These are phyloP conservation scores for Eutrema heterophyllum DNA, from an alignment of 345 rosid species.

Conservation along the genomic window DNA sequence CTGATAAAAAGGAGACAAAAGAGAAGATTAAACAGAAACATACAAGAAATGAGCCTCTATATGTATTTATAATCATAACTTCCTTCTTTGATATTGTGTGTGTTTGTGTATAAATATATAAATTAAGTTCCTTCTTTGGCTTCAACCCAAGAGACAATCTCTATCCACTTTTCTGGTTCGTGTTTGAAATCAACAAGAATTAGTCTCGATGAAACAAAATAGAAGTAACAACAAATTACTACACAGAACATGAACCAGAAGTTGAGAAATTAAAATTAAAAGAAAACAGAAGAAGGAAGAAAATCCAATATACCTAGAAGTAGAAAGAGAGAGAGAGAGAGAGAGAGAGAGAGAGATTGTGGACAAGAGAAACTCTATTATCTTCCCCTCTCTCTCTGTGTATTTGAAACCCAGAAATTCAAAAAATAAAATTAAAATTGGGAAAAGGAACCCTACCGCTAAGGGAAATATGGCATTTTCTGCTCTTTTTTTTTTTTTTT, in stretches of 20 bases:
- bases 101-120: constrained; percentile 4
- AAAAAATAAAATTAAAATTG: constrained; percentile 8
- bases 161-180: constrained; percentile 32
- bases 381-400: constrained; percentile 22
- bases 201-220: constrained; percentile 24
- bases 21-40: constrained; percentile 28
- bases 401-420: constrained; percentile 30
- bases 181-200: constrained; percentile 32
- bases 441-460: constrained; percentile 30
- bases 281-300: constrained; percentile 8
- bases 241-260: constrained; percentile 27
- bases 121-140: constrained; percentile 50
- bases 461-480: constrained; percentile 26
- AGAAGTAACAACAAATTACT: constrained; percentile 42
- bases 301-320: constrained; percentile 19
- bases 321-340: constrained; percentile 30
- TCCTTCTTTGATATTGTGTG: constrained; percentile 13
- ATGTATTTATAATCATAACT: constrained; percentile 3
- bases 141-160: constrained; percentile 71
- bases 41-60: constrained; percentile 19
- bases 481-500: background rate
- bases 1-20: constrained; percentile 20
- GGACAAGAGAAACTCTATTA: constrained; percentile 41
- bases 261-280: constrained; percentile 8
- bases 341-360: constrained; percentile 37